Evolutionary conservation across 805 yeast genomes (phyloP), one percentile per base, ranked within the genome.

Genomic region (Metahyphopichia silvanorum): DNA sequence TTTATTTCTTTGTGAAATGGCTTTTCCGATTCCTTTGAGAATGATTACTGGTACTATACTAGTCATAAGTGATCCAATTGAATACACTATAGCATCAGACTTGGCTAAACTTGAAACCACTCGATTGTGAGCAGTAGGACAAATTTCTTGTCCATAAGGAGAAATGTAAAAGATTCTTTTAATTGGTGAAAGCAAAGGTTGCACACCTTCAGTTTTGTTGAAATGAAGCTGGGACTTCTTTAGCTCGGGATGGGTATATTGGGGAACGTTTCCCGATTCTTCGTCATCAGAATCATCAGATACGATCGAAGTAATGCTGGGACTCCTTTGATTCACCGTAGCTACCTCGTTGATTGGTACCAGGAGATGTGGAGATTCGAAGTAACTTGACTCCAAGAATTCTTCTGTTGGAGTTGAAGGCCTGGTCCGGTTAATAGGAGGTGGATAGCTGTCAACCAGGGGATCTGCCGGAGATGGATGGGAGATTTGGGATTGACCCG

Each of bases 401-500:
- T 29, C 26, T 15, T 29, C 43, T 13, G 44, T 34, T 4, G 57
- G 60, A 6, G 59, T 46, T 15, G 51, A 35, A 23, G 60, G 52
- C 21, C 54, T 23, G 17, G 53, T 52, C 23, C 35, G 44, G 14
- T 44, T 33, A 8, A 57, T 50, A 1, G 60, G 55, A 9, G 53
- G 57, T 11, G 60, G 60, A 29, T 49, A 51, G 19, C 37, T 32
- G 18, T 46, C 49, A 5, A 35, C 34, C 23, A 23, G 19, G 20
- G 57, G 57, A 16, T 42, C 46, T 1, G 46, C 31, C 16, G 51
- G 56, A 12, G 71, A 60, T 1, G 98, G 98, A 57, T 89, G 98
- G 2, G 96, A 86, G 8, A 89, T 89, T 51, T 88, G 95, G 3
- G 91, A 82, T 55, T 89, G 98, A 9, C 98, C 98, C 0, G 89